Percentiles rank a stretch among this genome's conserved stretches.
phyloP scores from a whole-genome alignment of 2,329 filamentous ascomycete genomes.

The Pseudocercospora ulei region DNA sequence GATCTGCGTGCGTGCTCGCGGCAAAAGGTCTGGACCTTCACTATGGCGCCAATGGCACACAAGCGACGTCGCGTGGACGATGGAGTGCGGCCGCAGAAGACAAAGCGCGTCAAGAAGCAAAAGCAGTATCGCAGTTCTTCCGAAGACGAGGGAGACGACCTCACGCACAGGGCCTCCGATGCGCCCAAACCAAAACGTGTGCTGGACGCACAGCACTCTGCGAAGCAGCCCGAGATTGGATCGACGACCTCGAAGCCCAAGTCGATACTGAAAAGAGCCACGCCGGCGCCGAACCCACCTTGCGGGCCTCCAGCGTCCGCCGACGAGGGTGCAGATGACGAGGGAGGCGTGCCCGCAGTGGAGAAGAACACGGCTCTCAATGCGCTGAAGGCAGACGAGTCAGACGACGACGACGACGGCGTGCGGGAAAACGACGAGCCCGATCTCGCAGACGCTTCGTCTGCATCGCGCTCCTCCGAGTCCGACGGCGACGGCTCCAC shows the following conservation, averaged over 20 bases:
- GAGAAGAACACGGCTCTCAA: slow-evolving; percentile 22
- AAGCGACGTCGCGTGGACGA: slow-evolving; percentile 47
- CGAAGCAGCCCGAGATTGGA: slow-evolving; percentile 16
- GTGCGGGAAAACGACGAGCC: slow-evolving; percentile 37
- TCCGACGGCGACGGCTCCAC: slow-evolving; percentile 32
- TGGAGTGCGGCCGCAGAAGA: slow-evolving; percentile 46
- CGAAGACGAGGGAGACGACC: slow-evolving; percentile 43
- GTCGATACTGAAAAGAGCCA: slow-evolving; percentile 20
- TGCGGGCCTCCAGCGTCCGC: slow-evolving; percentile 8
- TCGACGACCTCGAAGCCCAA: slow-evolving; percentile 15
- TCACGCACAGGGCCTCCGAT: slow-evolving; percentile 23
- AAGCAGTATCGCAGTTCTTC: slow-evolving; percentile 55
- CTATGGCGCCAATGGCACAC: slow-evolving; percentile 23
- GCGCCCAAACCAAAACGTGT: slow-evolving; percentile 23
- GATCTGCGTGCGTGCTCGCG: neutral
- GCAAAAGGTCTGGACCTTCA: slow-evolving; percentile 1
- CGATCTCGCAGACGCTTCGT: slow-evolving; percentile 16
- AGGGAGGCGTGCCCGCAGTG: slow-evolving; percentile 17
- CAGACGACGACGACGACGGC: slow-evolving; percentile 33
- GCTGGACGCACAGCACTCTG: slow-evolving; percentile 12
- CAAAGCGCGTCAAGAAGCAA: slow-evolving; percentile 53
- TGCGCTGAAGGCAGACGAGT: slow-evolving; percentile 17
- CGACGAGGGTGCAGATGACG: slow-evolving; percentile 14
- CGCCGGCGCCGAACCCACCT: slow-evolving; percentile 9
- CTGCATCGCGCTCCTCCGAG: slow-evolving; percentile 18